Percentiles rank a stretch among this genome's conserved stretches.
Conservation (phyloP, 495 filamentous ascomycete species). For the Trichoderma erinaceum region DNA sequence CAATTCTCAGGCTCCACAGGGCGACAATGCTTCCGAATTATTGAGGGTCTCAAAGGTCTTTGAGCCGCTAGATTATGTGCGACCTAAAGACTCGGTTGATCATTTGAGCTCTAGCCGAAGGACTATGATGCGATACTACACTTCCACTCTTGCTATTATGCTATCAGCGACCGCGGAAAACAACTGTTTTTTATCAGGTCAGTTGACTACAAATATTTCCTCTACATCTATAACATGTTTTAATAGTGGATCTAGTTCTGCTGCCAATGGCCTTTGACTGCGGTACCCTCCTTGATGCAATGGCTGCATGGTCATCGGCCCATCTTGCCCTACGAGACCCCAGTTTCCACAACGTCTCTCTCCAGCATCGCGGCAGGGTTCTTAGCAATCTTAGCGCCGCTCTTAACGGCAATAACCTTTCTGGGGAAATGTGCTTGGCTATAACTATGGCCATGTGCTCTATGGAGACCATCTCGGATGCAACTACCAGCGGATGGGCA, state of each 20-base stretch:
- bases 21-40: background rate
- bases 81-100: background rate
- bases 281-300: background rate
- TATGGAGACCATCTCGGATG: background rate
- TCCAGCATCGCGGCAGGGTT: background rate
- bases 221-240: background rate
- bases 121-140: constrained; percentile 9
- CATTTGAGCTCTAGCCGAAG: background rate
- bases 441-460: constrained; percentile 1
- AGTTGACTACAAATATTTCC: background rate
- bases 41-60: background rate
- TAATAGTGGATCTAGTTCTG: background rate
- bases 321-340: background rate
- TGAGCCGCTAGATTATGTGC: background rate
- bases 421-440: background rate
- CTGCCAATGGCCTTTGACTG: constrained; percentile 3
- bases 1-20: background rate
- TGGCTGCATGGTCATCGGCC: constrained; percentile 8
- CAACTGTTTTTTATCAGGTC: background rate
- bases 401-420: background rate
- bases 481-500: background rate
- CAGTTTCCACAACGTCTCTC: background rate
- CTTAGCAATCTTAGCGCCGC: constrained; percentile 1
- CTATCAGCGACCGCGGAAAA: background rate
- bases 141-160: background rate